phyloP scores from a whole-genome alignment of 495 filamentous ascomycete genomes.

The Cairneyella variabilis region DNA sequence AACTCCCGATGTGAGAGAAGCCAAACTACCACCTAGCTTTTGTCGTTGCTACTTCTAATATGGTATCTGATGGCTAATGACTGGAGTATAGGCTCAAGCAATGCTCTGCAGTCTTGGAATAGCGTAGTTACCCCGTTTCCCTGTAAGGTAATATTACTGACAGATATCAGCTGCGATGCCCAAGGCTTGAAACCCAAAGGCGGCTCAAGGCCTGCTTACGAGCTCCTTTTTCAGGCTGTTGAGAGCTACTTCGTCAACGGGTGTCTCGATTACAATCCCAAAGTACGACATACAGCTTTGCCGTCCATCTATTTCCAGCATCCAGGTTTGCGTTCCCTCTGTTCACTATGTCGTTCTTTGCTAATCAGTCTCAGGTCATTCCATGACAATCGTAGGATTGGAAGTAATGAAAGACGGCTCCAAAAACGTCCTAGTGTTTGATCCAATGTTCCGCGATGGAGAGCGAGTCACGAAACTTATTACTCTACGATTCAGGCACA shows the following conservation, averaged over 20 bases:
- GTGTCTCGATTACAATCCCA: slow-evolving; percentile 35
- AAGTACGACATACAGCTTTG: slow-evolving; percentile 61
- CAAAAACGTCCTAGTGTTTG: slow-evolving; percentile 78
- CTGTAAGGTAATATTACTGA: neutral
- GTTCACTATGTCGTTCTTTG: neutral
- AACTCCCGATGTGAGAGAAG: slow-evolving; percentile 70
- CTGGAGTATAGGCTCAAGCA: slow-evolving; percentile 62
- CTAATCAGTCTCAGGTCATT: slow-evolving; percentile 59
- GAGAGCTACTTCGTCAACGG: slow-evolving; percentile 69
- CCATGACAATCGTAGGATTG: slow-evolving; percentile 86
- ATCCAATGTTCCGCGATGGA: slow-evolving; percentile 78
- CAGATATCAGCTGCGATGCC: slow-evolving; percentile 44
- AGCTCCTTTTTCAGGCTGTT: slow-evolving; percentile 57
- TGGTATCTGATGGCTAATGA: too few species aligned
- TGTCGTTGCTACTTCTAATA: neutral
- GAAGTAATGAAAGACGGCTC: slow-evolving; percentile 63
- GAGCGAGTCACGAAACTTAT: slow-evolving; percentile 55
- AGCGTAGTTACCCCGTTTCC: slow-evolving; percentile 40
- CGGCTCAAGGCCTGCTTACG: slow-evolving; percentile 10
- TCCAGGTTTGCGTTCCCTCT: slow-evolving; percentile 44
- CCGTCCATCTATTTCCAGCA: slow-evolving; percentile 93
- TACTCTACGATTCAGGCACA: slow-evolving; percentile 37
- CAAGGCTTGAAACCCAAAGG: slow-evolving; percentile 38
- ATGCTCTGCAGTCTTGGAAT: slow-evolving; percentile 69
- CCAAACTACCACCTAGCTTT: neutral